Base-by-base conservation (phyloP, 495 filamentous ascomycete genomes). In the Daldinia grandis region DNA sequence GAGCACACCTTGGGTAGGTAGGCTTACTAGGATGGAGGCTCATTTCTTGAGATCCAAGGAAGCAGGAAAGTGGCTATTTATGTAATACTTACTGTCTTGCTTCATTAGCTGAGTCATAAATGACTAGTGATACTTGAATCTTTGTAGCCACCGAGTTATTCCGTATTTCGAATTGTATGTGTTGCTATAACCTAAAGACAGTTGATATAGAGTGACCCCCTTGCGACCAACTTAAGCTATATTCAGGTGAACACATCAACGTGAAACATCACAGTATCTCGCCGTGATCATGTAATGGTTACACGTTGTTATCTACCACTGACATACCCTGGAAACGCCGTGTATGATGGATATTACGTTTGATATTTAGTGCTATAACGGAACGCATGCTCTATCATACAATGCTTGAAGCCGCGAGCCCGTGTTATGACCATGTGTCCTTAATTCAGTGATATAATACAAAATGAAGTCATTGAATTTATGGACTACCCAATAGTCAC, bases 241-340 rank as follows among this genome's bases (percentile, higher is more conserved):
- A 30, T 62, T 35, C 38, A 58, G 54, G 50, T 42, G 37, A 59
- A 60, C 31, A 44, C n/a, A 54, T 27, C 9, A 31, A 8, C 21
- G 40, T 69, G 47, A 55, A 56, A 64, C 47, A 60, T 9, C 0
- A 31, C 19, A 28, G 49, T 24, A 56, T 50, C 37, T 50, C 19
- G 44, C 56, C 49, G 31, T 17, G 33, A 35, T 35, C 33, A 35
- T 35, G 33, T 14, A 35, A 35, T 35, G 3, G 67, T 70, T 28
- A 57, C 47, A 65, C 55, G 27, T 57, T 12, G 27, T 30, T 8
- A 58, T 58, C 0, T 33, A 64, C n/a, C 17, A 51, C 8, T 21
- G 19, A 24, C 50, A 53, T 30, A 5, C 25, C 50, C 24, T 53
- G 28, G 42, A 30, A 28, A 8, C 8, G 28, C 14, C 28, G 30